Base-by-base conservation (phyloP, 768 basidiomycete species). In the Hygrocybe coccinea region DNA sequence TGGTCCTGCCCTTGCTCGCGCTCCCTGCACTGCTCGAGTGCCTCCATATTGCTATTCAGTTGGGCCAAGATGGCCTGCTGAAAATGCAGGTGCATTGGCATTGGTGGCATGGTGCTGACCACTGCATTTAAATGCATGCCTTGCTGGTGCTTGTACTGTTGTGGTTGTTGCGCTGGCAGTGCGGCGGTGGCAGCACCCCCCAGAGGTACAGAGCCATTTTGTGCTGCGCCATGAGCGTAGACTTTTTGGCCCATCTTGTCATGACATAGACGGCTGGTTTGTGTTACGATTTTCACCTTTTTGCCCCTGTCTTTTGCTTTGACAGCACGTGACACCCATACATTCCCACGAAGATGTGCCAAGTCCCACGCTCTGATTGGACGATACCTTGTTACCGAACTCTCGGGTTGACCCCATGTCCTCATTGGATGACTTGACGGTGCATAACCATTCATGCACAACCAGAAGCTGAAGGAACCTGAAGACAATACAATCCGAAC, bases 21-120 rank as follows among this genome's bases (percentile, higher is more conserved):
- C 53, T 85, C 84, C 55, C 82, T 73, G 57, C 79, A 73, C 39
- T 85, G 74, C 56, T 91, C 89, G 39, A 90, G 60, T 29, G 82
- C 76, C 59, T 87, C 87, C 85, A 90, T 86, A 34, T 76, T 80
- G 56, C 57, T 81, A 57, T 84, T 89, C 62, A 89, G 87, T 64
- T 87, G 87, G 5, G 82, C 83, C 0, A 91, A 69, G 80, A 87
- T 79, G 0, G 82, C 85, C 59, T 86, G 85, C 15, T 59, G 52
- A 50, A 62, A 71, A 45, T 50, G 49, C 6, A 78, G 72, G 37
- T 66, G 65, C 69, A 74, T 71, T 5, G 64, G 62, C 62, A 69
- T 69, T 11, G 64, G 64, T 57, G 72, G 57, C 34, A 57, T 50
- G 29, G 22, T 33, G 14, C 59, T 55, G 33, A 64, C 65, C 6